Evolutionary conservation across 1,139 yeast genomes (phyloP).

Genomic region (Starmera stellimalicola): DNA sequence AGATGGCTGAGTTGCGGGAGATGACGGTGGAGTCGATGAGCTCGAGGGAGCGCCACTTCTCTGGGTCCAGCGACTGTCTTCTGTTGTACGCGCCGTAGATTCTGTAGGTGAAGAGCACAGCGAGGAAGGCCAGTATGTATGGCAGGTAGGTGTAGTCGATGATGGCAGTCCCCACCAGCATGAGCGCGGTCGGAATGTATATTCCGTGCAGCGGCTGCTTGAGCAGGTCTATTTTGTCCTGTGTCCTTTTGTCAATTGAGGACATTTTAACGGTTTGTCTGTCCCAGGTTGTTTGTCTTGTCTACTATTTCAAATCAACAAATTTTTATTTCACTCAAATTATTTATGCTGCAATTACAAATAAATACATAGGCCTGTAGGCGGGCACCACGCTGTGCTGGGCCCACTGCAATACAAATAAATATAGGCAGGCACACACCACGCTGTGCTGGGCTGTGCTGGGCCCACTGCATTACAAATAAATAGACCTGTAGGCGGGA

Average conservation of each 20-base stretch:
- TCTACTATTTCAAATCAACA: too few relatives aligned
- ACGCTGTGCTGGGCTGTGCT: too few relatives aligned
- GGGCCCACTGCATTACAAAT: too few relatives aligned
- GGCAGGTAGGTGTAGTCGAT: conserved; percentile 40
- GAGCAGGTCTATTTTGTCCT: conserved; percentile 18
- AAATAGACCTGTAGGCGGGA: too few relatives aligned
- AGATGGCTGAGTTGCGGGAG: conserved; percentile 61
- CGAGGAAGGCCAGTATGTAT: conserved; percentile 38
- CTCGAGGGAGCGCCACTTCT: conserved; percentile 57
- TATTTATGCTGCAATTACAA: too few relatives aligned
- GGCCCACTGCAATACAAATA: too few relatives aligned
- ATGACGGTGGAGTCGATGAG: conserved; percentile 62
- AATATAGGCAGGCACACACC: too few relatives aligned
- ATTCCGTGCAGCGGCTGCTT: conserved; percentile 65
- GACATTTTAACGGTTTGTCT: too few relatives aligned
- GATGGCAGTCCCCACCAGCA: conserved; percentile 52
- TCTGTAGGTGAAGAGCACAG: conserved; percentile 36
- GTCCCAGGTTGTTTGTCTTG: too few relatives aligned
- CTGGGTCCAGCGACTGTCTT: conserved; percentile 36
- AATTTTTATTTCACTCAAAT: too few relatives aligned
- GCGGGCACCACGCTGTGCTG: too few relatives aligned
- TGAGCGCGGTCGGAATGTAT: conserved; percentile 54
- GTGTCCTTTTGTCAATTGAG: not conserved
- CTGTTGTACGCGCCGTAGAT: conserved; percentile 36
- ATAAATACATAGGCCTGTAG: too few relatives aligned